These are phyloP conservation scores for Thalassiosira hispida DNA, from an alignment of 352 stramenopile genomes.

Conservation along the genomic window DNA sequence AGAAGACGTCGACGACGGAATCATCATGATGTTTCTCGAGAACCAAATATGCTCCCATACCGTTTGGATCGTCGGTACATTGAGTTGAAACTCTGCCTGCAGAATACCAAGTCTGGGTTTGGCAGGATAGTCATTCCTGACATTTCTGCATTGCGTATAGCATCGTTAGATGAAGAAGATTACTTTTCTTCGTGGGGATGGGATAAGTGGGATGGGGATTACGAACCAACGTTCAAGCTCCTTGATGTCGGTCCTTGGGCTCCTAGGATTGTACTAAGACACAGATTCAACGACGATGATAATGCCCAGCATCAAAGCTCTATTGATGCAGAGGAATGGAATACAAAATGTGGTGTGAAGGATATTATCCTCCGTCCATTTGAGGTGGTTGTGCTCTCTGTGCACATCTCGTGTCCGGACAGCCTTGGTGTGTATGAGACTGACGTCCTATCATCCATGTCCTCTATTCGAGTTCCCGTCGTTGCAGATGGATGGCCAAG, in stretches of 20 bases:
- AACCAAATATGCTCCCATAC: slow-evolving; percentile 14
- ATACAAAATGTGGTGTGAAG: slow-evolving; percentile 9
- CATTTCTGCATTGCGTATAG: slow-evolving; percentile 27
- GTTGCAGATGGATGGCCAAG: slow-evolving; percentile 2
- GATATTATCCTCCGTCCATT: slow-evolving; percentile 46
- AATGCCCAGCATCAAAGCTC: not conserved
- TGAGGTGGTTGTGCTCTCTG: slow-evolving; percentile 48
- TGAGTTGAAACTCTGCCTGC: slow-evolving; percentile 54
- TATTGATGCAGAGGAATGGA: slow-evolving; percentile 19
- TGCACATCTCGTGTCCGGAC: slow-evolving; percentile 46
- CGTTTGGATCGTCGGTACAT: slow-evolving; percentile 31
- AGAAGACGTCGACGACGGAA: not conserved
- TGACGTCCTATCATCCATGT: slow-evolving; percentile 50
- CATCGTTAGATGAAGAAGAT: slow-evolving; percentile 42
- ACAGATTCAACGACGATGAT: slow-evolving; percentile 19
- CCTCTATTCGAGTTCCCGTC: slow-evolving; percentile 50
- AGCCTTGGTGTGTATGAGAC: slow-evolving; percentile 49
- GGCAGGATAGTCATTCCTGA: slow-evolving; percentile 28
- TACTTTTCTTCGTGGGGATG: slow-evolving; percentile 29
- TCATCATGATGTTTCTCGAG: not conserved
- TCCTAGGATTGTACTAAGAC: slow-evolving; percentile 32
- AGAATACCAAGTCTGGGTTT: slow-evolving; percentile 59
- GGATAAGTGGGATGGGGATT: slow-evolving; percentile 36
- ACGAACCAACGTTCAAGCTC: slow-evolving; percentile 40
- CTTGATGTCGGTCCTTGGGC: slow-evolving; percentile 47